A percentile compares a stretch with the other conserved stretches of the same genome.
These are phyloP conservation scores for Nicotiana rustica DNA, from an alignment of 305 asterid species.

Conservation along the genomic window DNA sequence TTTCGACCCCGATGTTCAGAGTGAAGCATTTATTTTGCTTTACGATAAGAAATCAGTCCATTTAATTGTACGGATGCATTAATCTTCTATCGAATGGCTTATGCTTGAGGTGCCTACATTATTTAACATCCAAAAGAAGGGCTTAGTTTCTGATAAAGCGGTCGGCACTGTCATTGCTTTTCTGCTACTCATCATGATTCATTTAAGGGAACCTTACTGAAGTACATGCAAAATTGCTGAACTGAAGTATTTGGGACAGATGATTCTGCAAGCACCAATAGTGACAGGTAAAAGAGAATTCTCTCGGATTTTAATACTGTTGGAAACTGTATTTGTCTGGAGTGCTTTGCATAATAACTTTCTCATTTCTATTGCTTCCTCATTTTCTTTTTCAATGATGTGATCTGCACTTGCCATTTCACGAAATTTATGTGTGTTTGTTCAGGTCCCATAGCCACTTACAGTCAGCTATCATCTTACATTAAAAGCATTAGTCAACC, in stretches of 20 bases:
- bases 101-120: neutral
- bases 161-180: too few species aligned
- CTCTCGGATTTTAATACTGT: neutral
- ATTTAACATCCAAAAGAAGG: slow-evolving; percentile 26
- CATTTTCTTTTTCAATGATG: neutral
- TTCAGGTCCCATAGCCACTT: neutral
- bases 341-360: neutral
- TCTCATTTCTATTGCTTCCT: neutral
- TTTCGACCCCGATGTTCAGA: slow-evolving; percentile 9
- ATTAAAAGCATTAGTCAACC: neutral
- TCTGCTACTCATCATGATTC: neutral
- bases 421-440: neutral
- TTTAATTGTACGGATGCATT: slow-evolving; percentile 8
- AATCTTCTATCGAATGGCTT: neutral
- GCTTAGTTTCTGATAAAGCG: neutral
- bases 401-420: neutral
- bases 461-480: neutral
- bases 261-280: neutral
- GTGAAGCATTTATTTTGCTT: slow-evolving; percentile 28
- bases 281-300: slow-evolving; percentile 6
- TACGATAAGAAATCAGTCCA: neutral
- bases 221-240: slow-evolving; percentile 14
- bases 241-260: neutral
- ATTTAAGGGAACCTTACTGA: slow-evolving; percentile 6
- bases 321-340: neutral